phyloP scores from a whole-genome alignment of 257 asterid species.

The Paulownia fortunei region DNA sequence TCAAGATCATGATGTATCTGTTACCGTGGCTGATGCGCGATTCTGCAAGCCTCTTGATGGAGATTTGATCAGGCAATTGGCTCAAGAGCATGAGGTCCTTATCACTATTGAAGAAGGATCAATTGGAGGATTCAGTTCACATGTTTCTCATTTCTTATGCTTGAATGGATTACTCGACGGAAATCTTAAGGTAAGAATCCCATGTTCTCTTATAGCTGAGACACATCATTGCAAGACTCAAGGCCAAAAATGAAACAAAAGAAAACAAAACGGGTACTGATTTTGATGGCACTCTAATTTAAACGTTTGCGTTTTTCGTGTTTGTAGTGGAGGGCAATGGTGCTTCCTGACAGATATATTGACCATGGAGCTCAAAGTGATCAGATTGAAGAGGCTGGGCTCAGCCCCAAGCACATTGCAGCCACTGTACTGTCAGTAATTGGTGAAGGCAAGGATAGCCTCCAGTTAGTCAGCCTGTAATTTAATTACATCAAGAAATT shows the following conservation, averaged over 20 bases:
- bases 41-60: conserved; percentile 48
- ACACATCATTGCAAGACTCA: background rate
- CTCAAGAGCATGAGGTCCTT: conserved; percentile 1
- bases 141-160: conserved; percentile 4
- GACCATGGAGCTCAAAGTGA: conserved; percentile 55
- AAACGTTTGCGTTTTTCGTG: background rate
- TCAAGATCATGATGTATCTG: conserved; percentile 19
- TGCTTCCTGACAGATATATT: conserved; percentile 56
- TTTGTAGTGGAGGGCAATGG: conserved; percentile 58
- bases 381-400: conserved; percentile 60
- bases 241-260: background rate
- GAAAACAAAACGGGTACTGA: too few relatives aligned
- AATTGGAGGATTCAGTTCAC: background rate
- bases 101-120: background rate
- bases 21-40: conserved; percentile 44
- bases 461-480: conserved; percentile 21
- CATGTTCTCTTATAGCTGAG: background rate
- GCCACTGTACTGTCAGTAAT: conserved; percentile 48
- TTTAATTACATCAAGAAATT: too few relatives aligned
- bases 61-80: conserved; percentile 36
- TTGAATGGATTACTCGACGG: conserved; percentile 1
- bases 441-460: conserved; percentile 42
- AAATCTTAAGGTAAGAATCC: background rate
- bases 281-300: background rate
- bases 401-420: conserved; percentile 54